phyloP scores from a whole-genome alignment of 2,329 filamentous ascomycete genomes.

The Fusarium protoensiforme region DNA sequence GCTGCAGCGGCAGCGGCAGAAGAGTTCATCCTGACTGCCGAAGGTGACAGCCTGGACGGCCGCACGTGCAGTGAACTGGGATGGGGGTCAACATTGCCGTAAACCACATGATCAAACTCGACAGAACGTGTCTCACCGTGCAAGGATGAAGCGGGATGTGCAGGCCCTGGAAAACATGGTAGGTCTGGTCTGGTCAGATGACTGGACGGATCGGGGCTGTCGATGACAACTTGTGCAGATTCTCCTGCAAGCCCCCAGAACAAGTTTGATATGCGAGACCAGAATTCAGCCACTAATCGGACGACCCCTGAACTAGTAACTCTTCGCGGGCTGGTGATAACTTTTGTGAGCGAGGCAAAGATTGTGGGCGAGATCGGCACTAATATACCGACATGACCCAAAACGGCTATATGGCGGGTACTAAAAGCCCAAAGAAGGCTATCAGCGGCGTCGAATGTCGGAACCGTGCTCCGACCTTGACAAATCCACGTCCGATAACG shows the following conservation, averaged over 20 bases:
- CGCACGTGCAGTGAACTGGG: neutral
- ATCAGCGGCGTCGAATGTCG: constrained; percentile 9
- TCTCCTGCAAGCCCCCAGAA: neutral
- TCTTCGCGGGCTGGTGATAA: neutral
- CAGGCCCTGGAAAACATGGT: neutral
- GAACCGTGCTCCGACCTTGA: constrained; percentile 6
- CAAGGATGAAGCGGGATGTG: neutral
- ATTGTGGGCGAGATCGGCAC: constrained; percentile 1
- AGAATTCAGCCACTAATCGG: neutral
- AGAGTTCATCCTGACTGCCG: constrained; percentile 17
- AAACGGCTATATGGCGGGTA: neutral
- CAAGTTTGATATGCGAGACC: neutral
- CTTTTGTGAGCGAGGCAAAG: neutral
- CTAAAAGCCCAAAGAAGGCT: neutral
- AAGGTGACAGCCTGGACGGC: neutral
- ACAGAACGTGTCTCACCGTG: neutral
- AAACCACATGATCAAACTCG: neutral
- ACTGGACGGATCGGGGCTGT: neutral
- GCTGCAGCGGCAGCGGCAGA: constrained; percentile 15
- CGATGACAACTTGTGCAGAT: neutral
- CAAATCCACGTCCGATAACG: constrained; percentile 21
- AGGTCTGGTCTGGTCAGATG: neutral
- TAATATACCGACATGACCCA: constrained; percentile 18
- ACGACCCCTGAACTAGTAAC: neutral
- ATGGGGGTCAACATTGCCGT: neutral